A percentile compares a stretch with the other conserved stretches of the same genome.
These are phyloP conservation scores for Xylariales sp. DNA, from an alignment of 2,329 filamentous ascomycete genomes.

Conservation along the genomic window DNA sequence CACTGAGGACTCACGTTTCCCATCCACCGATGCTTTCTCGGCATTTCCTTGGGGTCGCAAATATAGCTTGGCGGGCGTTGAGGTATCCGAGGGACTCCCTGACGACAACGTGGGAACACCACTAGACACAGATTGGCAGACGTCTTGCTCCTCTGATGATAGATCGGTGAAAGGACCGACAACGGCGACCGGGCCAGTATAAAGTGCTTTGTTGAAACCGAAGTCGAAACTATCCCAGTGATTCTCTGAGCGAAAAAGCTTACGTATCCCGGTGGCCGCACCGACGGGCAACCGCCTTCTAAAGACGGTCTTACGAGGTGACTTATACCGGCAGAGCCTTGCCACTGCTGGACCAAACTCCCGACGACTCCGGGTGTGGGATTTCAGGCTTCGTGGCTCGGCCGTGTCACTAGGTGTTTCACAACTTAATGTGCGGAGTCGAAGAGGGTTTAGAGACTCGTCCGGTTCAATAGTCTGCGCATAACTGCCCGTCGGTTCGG, in stretches of 20 bases:
- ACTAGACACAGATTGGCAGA: neutral
- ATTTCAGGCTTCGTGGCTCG: neutral
- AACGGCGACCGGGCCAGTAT: slow-evolving; percentile 33
- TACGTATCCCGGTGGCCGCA: slow-evolving; percentile 12
- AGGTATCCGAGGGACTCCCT: neutral
- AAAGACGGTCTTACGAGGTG: slow-evolving; percentile 20
- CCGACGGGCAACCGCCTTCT: slow-evolving; percentile 11
- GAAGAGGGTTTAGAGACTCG: neutral
- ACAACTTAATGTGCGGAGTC: neutral
- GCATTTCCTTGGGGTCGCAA: neutral
- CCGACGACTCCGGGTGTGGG: neutral
- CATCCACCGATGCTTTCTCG: neutral
- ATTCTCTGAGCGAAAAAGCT: slow-evolving; percentile 22
- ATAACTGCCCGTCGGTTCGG: neutral
- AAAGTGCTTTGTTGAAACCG: slow-evolving; percentile 26
- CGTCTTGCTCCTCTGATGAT: neutral
- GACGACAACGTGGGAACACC: neutral
- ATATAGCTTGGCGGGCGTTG: neutral
- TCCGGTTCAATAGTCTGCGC: neutral
- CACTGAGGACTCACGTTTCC: neutral
- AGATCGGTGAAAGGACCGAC: slow-evolving; percentile 33
- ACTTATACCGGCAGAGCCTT: slow-evolving; percentile 27
- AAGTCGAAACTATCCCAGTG: slow-evolving; percentile 13
- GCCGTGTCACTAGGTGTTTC: neutral
- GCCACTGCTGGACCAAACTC: slow-evolving; percentile 29